Conservation (phyloP, 768 basidiomycete species). For the Leccinum truebloodii region DNA sequence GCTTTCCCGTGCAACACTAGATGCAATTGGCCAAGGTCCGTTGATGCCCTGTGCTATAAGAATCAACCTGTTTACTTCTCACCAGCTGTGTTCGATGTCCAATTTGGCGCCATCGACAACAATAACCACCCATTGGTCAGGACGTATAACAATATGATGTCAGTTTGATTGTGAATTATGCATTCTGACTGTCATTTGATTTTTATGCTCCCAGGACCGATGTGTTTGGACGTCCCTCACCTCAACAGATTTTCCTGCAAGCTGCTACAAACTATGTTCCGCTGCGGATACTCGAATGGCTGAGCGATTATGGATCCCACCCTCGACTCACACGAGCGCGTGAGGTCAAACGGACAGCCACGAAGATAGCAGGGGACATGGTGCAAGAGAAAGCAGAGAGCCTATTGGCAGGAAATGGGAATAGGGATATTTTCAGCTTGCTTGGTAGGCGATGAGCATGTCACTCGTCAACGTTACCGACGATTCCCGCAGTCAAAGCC, state of each 20-base stretch:
- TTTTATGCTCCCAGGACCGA: constrained; percentile 15
- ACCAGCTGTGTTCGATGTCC: constrained; percentile 43
- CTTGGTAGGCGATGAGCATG: constrained; percentile 35
- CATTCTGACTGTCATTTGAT: constrained; percentile 9
- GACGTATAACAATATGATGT: constrained; percentile 16
- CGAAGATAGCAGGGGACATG: constrained; percentile 14
- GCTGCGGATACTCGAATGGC: constrained; percentile 30
- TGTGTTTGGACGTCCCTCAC: constrained; percentile 19
- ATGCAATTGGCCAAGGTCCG: constrained; percentile 49
- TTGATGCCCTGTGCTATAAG: not conserved
- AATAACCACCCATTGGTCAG: constrained; percentile 10
- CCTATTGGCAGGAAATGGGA: constrained; percentile 17
- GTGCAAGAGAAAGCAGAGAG: constrained; percentile 17
- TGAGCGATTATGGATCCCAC: constrained; percentile 30
- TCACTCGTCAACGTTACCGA: not conserved
- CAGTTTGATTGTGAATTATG: not conserved
- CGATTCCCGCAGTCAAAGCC: constrained; percentile 20
- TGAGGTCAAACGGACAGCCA: constrained; percentile 3
- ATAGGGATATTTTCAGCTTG: constrained; percentile 30
- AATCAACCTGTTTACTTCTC: not conserved
- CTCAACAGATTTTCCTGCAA: constrained; percentile 17
- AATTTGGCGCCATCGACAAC: constrained; percentile 34
- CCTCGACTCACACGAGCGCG: constrained; percentile 23
- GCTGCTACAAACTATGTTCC: constrained; percentile 17
- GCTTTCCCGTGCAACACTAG: not conserved